Evolutionary conservation across 768 basidiomycete genomes (phyloP).

Genomic region (Podaxis sp.): DNA sequence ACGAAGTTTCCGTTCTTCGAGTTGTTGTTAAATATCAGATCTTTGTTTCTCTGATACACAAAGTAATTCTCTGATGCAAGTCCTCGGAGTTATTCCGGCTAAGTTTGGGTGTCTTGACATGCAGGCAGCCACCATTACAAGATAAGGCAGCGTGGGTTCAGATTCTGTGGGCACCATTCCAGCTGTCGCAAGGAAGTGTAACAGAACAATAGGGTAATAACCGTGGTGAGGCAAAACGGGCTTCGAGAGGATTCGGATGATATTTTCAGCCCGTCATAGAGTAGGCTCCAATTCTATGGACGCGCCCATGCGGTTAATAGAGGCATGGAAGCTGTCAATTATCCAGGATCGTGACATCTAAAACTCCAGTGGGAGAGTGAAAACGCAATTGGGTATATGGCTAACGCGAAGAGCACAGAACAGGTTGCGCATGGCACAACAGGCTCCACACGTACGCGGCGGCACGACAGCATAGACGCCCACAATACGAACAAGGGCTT

Average conservation of each 20-base stretch:
- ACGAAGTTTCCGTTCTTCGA: neutral
- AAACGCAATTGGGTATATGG: too few relatives aligned
- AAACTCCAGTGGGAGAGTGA: too few relatives aligned
- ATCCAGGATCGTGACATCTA: neutral
- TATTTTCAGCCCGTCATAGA: neutral
- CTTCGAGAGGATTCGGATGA: neutral
- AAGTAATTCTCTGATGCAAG: neutral
- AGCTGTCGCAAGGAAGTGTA: neutral
- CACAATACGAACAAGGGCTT: neutral
- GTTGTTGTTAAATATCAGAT: neutral
- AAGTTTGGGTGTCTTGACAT: neutral
- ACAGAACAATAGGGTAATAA: neutral
- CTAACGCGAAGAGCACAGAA: neutral
- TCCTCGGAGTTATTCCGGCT: neutral
- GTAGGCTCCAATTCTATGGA: neutral
- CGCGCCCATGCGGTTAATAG: neutral
- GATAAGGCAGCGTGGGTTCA: neutral
- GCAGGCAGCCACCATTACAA: neutral
- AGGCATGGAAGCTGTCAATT: neutral
- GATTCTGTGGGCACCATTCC: neutral
- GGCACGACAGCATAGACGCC: neutral
- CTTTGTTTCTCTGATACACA: neutral
- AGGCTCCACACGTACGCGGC: neutral
- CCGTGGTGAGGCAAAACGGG: neutral
- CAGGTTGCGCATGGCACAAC: neutral